Evolutionary conservation across 257 asterid species (phyloP), one percentile per base, ranked within the genome.

Genomic region (Capsicum baccatum): DNA sequence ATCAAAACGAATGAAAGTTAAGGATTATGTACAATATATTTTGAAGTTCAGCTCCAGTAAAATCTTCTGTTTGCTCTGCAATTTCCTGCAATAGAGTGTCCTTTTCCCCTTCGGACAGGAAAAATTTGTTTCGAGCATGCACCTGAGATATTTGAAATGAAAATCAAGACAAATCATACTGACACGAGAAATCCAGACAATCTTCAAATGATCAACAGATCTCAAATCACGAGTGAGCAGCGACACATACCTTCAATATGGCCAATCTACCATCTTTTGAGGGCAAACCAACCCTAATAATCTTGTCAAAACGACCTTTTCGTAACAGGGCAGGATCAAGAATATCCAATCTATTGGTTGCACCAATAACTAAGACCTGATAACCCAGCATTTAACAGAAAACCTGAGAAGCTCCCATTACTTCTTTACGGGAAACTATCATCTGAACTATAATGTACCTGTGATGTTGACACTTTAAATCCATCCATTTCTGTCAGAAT

Each of bases 401-500:
- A 54, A 69, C 58, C 7, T 59, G 19, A 15, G 73, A 68, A 85
- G 57, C 63, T 69, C 60, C 33, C 52, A 39, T 55, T 0, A 55
- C 44, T 11, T 80, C 62, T 54, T 54, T 26, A 79, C 63, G 68
- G 87, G 81, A 76, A 76, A 52, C 82, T 64, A 54, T 33, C 64
- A 54, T 78, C 82, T 55, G 33, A 78, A 78, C 64, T 33, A 78
- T 9, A 33, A 55, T 21, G 21, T 69, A 94, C 98, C 97, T 95
- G 98, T 85, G 98, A 92, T 39, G 98, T 97, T 79, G 94, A 92
- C 81, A 89, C 97, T 90, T 94, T 95, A 90, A 97, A 97, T 74
- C 99, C 99, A 89, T 95, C 98, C 98, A 97, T 91, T 91, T 97
- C 99, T 15, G 99, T 95, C 84, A 97, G 92, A 84, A 97, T 97